Conservation (phyloP, 2,329 filamentous ascomycete species). For the Juglanconis oblonga region DNA sequence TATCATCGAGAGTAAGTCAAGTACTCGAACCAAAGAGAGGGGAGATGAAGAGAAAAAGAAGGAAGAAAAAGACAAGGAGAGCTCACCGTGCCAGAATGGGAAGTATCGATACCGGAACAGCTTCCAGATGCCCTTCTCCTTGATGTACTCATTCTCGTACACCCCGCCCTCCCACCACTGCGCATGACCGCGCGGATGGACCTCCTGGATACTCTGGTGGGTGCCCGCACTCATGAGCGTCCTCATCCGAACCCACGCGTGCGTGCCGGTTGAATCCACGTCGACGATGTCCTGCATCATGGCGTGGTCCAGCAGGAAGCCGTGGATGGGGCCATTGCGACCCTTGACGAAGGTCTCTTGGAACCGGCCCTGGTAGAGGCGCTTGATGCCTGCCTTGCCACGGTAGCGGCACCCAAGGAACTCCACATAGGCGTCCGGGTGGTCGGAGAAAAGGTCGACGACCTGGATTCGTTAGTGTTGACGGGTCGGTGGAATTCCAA, state of each 20-base stretch:
- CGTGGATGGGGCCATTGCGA: conserved; percentile 53
- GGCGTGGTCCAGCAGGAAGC: conserved; percentile 55
- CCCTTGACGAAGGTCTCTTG: conserved; percentile 47
- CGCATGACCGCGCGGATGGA: conserved; percentile 48
- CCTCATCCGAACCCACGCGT: conserved; percentile 50
- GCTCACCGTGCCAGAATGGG: conserved; percentile 49
- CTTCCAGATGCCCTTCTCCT: conserved; percentile 53
- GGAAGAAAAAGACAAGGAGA: neutral
- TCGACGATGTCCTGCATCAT: conserved; percentile 57
- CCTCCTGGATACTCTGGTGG: conserved; percentile 47
- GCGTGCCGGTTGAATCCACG: conserved; percentile 42
- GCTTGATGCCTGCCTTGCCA: conserved; percentile 46
- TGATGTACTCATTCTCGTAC: conserved; percentile 59
- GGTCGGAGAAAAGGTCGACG: conserved; percentile 48
- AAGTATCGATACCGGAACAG: conserved; percentile 53
- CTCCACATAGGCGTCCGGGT: conserved; percentile 52
- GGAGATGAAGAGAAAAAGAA: neutral
- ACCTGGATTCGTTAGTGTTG: conserved; percentile 25
- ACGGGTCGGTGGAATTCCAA: no score
- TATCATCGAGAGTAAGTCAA: neutral
- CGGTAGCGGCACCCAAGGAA: conserved; percentile 54
- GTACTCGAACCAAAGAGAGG: neutral
- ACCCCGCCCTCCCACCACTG: conserved; percentile 59
- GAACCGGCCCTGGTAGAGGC: conserved; percentile 53
- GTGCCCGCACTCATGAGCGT: conserved; percentile 54